Conservation (phyloP, 2,329 filamentous ascomycete genomes). For the Penicillium sp. region DNA sequence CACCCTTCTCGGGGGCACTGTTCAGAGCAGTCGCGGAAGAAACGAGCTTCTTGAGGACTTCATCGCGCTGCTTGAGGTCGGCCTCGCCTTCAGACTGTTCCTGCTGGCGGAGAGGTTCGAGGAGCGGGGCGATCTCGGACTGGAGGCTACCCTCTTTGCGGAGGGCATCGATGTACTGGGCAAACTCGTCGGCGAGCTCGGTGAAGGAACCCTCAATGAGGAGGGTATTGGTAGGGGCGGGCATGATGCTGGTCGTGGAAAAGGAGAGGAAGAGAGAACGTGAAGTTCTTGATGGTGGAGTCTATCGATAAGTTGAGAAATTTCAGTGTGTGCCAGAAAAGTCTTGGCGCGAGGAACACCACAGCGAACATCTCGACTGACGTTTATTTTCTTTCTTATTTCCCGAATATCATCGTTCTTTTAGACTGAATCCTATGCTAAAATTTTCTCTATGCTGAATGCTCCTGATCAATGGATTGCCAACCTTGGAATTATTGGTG, state of each 20-base stretch:
- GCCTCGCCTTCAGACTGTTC: constrained; percentile 54
- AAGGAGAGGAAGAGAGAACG: constrained; percentile 19
- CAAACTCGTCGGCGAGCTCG: constrained; percentile 91
- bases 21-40: constrained; percentile 75
- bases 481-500: constrained; percentile 2
- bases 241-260: constrained; percentile 47
- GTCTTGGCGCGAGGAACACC: constrained; percentile 37
- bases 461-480: neutral
- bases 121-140: constrained; percentile 67
- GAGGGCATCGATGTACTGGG: constrained; percentile 84
- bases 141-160: constrained; percentile 63
- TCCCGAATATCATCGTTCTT: neutral
- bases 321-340: constrained; percentile 45
- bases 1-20: constrained; percentile 81
- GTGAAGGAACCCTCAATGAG: constrained; percentile 88
- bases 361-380: constrained; percentile 8
- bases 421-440: too few species aligned
- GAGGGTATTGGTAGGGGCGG: constrained; percentile 61
- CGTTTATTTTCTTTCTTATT: neutral
- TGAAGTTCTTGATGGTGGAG: constrained; percentile 36
- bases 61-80: constrained; percentile 66
- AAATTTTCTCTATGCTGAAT: too few species aligned
- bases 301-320: constrained; percentile 41
- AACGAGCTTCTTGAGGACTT: constrained; percentile 85
- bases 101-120: constrained; percentile 57